Evolutionary conservation across 805 yeast genomes (phyloP).

Genomic region (Metschnikowia continentalis): DNA sequence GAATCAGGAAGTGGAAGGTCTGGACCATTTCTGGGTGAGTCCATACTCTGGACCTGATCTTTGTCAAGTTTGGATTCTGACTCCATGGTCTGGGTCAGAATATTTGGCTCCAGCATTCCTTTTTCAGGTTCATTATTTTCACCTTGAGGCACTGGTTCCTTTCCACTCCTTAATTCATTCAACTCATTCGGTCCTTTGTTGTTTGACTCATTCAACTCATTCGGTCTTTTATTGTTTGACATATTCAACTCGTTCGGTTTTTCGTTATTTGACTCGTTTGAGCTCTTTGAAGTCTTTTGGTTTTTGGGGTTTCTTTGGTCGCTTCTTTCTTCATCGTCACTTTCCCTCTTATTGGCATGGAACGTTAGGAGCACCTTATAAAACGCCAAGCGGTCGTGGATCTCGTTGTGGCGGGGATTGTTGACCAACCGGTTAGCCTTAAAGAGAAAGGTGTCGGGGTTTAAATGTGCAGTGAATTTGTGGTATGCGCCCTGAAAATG

Average conservation of each 20-base stretch:
- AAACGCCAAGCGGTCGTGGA: conserved; percentile 44
- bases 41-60: too few relatives aligned
- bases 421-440: conserved; percentile 46
- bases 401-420: conserved; percentile 41
- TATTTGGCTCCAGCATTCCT: not conserved
- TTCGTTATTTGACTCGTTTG: too few relatives aligned
- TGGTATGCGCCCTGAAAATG: conserved; percentile 2
- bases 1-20: too few relatives aligned
- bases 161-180: too few relatives aligned
- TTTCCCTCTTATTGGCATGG: conserved; percentile 21
- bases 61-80: not conserved
- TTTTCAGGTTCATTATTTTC: not conserved
- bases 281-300: not conserved
- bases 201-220: too few relatives aligned
- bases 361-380: conserved; percentile 43
- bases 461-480: conserved; percentile 26
- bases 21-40: too few relatives aligned
- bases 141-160: too few relatives aligned
- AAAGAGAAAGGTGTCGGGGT: conserved; percentile 50
- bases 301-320: not conserved
- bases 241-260: too few relatives aligned
- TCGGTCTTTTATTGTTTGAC: too few relatives aligned
- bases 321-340: not conserved
- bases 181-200: too few relatives aligned
- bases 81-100: not conserved